A percentile compares a stretch with the other conserved stretches of the same genome.
These are phyloP conservation scores for Annulohypoxylon truncatum DNA, from an alignment of 2,329 filamentous ascomycete species.

Conservation along the genomic window DNA sequence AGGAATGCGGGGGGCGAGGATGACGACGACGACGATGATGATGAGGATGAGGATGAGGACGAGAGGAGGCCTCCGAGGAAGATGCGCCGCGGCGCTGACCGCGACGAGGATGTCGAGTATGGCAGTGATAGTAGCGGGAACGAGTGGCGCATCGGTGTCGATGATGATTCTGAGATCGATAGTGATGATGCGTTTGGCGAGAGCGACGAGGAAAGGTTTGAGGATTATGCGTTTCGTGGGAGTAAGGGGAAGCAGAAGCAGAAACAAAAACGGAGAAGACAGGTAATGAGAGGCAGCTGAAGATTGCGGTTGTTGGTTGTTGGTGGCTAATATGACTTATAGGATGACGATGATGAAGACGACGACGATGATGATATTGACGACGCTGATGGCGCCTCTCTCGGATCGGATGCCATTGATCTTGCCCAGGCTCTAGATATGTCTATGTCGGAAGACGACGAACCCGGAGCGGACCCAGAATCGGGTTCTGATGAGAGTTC, in stretches of 20 bases:
- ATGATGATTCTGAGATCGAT: slow-evolving; percentile 72
- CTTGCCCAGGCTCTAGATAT: slow-evolving; percentile 66
- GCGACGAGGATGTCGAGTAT: slow-evolving; percentile 71
- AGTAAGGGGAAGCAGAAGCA: slow-evolving; percentile 55
- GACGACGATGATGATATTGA: slow-evolving; percentile 65
- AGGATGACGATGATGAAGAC: slow-evolving; percentile 64
- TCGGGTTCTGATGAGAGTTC: slow-evolving; percentile 58
- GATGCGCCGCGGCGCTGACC: slow-evolving; percentile 57
- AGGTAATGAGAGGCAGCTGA: slow-evolving; percentile 57
- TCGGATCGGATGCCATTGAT: slow-evolving; percentile 70
- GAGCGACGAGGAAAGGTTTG: slow-evolving; percentile 87
- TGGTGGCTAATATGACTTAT: slow-evolving; percentile 46
- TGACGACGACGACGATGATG: slow-evolving; percentile 68
- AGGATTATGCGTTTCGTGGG: slow-evolving; percentile 73
- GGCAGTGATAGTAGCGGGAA: slow-evolving; percentile 89
- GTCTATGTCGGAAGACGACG: slow-evolving; percentile 60
- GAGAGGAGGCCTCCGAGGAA: slow-evolving; percentile 64
- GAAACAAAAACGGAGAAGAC: slow-evolving; percentile 31
- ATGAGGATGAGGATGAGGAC: slow-evolving; percentile 69
- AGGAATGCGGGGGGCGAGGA: slow-evolving; percentile 60
- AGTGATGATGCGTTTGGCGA: slow-evolving; percentile 86
- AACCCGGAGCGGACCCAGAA: slow-evolving; percentile 59
- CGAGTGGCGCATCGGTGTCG: slow-evolving; percentile 81
- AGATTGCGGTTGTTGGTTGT: neutral
- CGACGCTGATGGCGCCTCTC: slow-evolving; percentile 68